Base-by-base conservation (phyloP, 495 filamentous ascomycete genomes). In the Penicillium pancosmium region DNA sequence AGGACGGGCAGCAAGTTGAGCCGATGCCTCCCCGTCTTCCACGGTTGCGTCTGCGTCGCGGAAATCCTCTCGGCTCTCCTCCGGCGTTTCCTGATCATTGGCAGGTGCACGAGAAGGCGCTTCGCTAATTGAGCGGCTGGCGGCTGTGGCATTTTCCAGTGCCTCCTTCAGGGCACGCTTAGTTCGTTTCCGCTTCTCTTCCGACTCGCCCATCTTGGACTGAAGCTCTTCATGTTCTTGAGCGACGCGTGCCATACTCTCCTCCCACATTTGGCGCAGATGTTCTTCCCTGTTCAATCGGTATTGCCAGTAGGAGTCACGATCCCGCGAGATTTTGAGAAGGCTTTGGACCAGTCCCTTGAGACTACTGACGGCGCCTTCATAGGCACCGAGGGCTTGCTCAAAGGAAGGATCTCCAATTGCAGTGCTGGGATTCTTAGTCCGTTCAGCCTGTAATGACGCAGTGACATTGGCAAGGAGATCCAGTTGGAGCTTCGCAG, bases 251-350 rank as follows among this genome's bases (percentile, higher is more conserved):
- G 92, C 90, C 94, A 98, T 98, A 74, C 92, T 98, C 60, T 98
- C 95, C 77, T 98, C 94, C 94, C 95, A 98, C 83, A 98, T 87
- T 46, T 89, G 86, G 27, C 94, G 86, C 66, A 97, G 85, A 67
- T 93, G 86, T 34, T 86, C 87, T 72, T 98, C 94, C 36, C 91
- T 87, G 66, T 93, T 92, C 27, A 98, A 82, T 15, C 94, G 86
- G 69, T 94, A 93, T 71, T 97, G 92, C 94, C 94, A 98, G 68
- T 97, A 96, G 0, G 91, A 85, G 73, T 98, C 94, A 27, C 95
- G 88, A 65, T 98, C 94, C 56, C 89, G 84, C 15, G 92, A 92
- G 65, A 98, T 98, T 35, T 91, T 90, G 12, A 97, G 76, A 4
- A 98, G 83, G 70, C 96, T 92, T 5, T 91, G 90, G 59, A 98